Percentiles rank a stretch among this genome's conserved stretches.
phyloP scores from a whole-genome alignment of 2,329 filamentous ascomycete species.

The Phaeosphaeriaceae sp. region DNA sequence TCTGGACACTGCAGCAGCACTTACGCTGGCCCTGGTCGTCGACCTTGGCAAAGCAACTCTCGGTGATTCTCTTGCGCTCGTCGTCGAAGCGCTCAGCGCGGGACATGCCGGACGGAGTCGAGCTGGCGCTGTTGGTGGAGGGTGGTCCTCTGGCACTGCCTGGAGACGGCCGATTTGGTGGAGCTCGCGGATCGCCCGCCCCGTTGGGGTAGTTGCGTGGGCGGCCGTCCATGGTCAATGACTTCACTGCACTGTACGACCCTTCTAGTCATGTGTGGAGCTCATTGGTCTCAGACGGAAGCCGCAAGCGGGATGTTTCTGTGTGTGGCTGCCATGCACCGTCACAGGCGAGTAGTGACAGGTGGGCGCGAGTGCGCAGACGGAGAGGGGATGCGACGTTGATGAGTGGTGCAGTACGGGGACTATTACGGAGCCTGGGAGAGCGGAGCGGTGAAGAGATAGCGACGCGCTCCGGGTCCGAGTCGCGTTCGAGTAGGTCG shows the following conservation, averaged over 20 bases:
- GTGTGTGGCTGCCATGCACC: conserved; percentile 28
- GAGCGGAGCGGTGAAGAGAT: neutral
- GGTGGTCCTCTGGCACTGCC: conserved; percentile 37
- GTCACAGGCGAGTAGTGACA: conserved; percentile 11
- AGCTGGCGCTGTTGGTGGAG: conserved; percentile 33
- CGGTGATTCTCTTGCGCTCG: conserved; percentile 92
- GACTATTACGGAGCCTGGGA: conserved; percentile 3
- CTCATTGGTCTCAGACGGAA: conserved; percentile 13
- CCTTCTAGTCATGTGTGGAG: neutral
- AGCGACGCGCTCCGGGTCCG: neutral
- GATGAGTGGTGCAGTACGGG: conserved; percentile 8
- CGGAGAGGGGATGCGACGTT: conserved; percentile 3
- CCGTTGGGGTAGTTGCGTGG: conserved; percentile 42
- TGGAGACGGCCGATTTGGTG: conserved; percentile 32
- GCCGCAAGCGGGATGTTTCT: conserved; percentile 20
- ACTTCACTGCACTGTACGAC: neutral
- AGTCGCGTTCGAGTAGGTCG: conserved; percentile 3
- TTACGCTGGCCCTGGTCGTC: conserved; percentile 85
- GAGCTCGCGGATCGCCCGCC: conserved; percentile 28
- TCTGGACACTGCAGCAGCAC: conserved; percentile 44
- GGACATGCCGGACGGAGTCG: conserved; percentile 41
- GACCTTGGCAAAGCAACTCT: conserved; percentile 91
- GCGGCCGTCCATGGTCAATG: conserved; percentile 42
- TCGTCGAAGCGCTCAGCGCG: conserved; percentile 91
- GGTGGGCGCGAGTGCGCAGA: neutral